These are phyloP conservation scores for Delphinella strobiligena DNA, from an alignment of 2,329 filamentous ascomycete genomes.

Conservation along the genomic window DNA sequence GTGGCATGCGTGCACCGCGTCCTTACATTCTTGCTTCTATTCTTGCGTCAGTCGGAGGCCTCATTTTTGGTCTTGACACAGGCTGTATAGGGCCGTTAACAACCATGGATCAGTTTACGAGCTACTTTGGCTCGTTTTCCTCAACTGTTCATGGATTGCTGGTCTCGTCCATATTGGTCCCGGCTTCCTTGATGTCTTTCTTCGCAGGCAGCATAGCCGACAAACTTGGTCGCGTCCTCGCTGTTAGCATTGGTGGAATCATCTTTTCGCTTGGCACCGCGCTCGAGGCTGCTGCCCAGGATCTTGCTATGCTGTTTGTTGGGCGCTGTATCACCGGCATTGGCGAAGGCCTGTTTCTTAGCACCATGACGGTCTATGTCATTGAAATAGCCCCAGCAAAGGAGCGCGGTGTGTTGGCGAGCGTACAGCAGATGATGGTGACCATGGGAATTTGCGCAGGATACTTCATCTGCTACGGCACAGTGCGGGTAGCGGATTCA, in stretches of 20 bases:
- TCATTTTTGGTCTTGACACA: slow-evolving; percentile 22
- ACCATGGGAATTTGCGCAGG: slow-evolving; percentile 42
- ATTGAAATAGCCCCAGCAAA: slow-evolving; percentile 46
- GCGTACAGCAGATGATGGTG: slow-evolving; percentile 11
- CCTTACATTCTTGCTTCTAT: slow-evolving; percentile 1
- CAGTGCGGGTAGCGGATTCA: slow-evolving; percentile 30
- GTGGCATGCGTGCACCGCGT: background rate
- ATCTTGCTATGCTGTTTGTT: slow-evolving; percentile 37
- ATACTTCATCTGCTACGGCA: slow-evolving; percentile 51
- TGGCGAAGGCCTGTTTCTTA: slow-evolving; percentile 41
- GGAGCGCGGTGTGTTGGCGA: slow-evolving; percentile 23
- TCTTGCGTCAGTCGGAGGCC: slow-evolving; percentile 2
- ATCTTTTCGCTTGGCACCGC: slow-evolving; percentile 27
- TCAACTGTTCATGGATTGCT: slow-evolving; percentile 41
- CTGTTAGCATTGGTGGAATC: slow-evolving; percentile 33
- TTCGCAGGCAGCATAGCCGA: slow-evolving; percentile 33
- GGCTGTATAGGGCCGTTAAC: slow-evolving; percentile 45
- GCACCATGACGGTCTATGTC: slow-evolving; percentile 31
- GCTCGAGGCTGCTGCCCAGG: slow-evolving; percentile 34
- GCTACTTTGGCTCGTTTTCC: slow-evolving; percentile 35
- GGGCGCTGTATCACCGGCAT: slow-evolving; percentile 41
- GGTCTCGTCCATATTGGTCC: slow-evolving; percentile 44
- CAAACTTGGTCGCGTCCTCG: slow-evolving; percentile 2
- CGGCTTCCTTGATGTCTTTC: slow-evolving; percentile 44
- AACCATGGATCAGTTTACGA: slow-evolving; percentile 39